Conservation (phyloP, 805 yeast species). For the Isabelozyma rhagii region DNA sequence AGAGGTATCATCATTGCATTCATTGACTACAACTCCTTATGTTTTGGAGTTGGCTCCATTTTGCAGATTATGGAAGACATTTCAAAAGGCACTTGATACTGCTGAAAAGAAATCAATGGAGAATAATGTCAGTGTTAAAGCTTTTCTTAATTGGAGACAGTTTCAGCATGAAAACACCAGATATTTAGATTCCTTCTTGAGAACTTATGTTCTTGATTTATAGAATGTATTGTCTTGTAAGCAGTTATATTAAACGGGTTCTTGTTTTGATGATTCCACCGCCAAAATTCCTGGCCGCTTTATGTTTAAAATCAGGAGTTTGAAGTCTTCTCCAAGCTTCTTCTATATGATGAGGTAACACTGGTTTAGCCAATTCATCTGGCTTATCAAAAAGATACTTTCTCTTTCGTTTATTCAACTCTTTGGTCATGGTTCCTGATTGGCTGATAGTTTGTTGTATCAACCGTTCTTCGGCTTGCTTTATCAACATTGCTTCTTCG, state of each 20-base stretch:
- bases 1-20: constrained; percentile 28
- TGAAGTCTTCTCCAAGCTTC: constrained; percentile 89
- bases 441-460: constrained; percentile 35
- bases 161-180: constrained; percentile 21
- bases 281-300: constrained; percentile 65
- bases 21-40: constrained; percentile 22
- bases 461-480: constrained; percentile 60
- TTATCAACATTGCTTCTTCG: constrained; percentile 83
- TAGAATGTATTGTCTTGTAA: background rate
- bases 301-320: constrained; percentile 50
- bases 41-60: constrained; percentile 29
- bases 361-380: constrained; percentile 75
- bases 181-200: constrained; percentile 9
- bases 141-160: constrained; percentile 31
- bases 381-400: constrained; percentile 82
- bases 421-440: constrained; percentile 17
- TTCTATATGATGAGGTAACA: constrained; percentile 74
- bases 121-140: constrained; percentile 19
- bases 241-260: constrained; percentile 43
- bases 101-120: constrained; percentile 14
- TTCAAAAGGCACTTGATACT: constrained; percentile 23
- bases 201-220: background rate
- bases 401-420: constrained; percentile 32
- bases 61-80: constrained; percentile 29
- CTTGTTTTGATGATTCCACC: constrained; percentile 61